Percentiles rank a stretch among this genome's conserved stretches.
These are phyloP conservation scores for Salvia rosmarinus DNA, from an alignment of 257 asterid species.

Conservation along the genomic window DNA sequence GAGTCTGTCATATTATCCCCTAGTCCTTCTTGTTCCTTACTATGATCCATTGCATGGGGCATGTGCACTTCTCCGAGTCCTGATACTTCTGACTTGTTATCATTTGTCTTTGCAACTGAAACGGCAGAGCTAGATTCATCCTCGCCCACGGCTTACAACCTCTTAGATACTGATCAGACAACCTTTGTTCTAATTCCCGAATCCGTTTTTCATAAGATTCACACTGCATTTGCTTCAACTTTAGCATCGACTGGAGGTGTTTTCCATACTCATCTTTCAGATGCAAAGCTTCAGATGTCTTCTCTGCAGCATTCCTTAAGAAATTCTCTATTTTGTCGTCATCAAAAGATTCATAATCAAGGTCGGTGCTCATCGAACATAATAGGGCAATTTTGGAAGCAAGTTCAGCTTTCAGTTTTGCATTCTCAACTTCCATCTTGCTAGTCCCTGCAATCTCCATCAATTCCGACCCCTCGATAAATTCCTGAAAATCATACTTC, in stretches of 20 bases:
- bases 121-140: constrained; percentile 45
- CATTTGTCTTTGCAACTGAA: constrained; percentile 55
- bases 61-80: constrained; percentile 59
- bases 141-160: constrained; percentile 51
- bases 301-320: constrained; percentile 69
- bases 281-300: constrained; percentile 82
- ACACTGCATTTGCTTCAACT: constrained; percentile 76
- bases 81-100: constrained; percentile 61
- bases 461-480: constrained; percentile 67
- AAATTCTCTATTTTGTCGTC: constrained; percentile 62
- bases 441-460: constrained; percentile 94
- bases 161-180: constrained; percentile 69
- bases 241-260: constrained; percentile 75
- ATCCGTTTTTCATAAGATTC: constrained; percentile 92
- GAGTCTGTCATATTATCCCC: constrained; percentile 90
- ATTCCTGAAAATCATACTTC: constrained; percentile 58
- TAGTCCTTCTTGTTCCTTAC: constrained; percentile 61
- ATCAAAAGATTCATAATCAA: constrained; percentile 68
- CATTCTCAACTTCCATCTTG: constrained; percentile 96
- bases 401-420: constrained; percentile 92
- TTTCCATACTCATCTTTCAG: constrained; percentile 78
- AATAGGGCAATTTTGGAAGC: constrained; percentile 91
- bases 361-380: constrained; percentile 67
- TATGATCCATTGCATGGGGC: constrained; percentile 59
- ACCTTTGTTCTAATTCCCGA: constrained; percentile 84